These are phyloP conservation scores for Smittium mucronatum DNA, from an alignment of 371 early-diverging fungal genomes.

Conservation along the genomic window DNA sequence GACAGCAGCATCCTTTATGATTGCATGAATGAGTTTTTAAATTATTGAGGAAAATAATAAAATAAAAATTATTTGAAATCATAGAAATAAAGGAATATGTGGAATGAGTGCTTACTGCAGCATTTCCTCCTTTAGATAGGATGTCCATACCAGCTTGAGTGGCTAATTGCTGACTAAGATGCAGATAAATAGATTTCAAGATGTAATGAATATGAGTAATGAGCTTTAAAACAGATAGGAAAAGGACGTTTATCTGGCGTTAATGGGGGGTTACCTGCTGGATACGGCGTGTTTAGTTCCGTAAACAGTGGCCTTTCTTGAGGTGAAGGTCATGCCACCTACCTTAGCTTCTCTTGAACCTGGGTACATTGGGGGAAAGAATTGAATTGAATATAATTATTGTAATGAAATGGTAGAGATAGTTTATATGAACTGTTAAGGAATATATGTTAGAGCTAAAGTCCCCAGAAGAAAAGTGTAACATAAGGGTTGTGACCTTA, in stretches of 20 bases:
- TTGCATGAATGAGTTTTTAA: too few relatives aligned
- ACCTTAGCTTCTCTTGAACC: constrained; percentile 1
- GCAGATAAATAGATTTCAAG: too few relatives aligned
- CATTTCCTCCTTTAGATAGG: constrained; percentile 75
- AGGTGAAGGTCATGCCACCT: constrained; percentile 21
- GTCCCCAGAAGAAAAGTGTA: too few relatives aligned
- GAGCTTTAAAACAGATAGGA: too few relatives aligned
- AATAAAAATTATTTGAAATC: not conserved
- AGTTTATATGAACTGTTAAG: not conserved
- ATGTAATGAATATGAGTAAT: too few relatives aligned
- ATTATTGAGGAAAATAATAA: too few relatives aligned
- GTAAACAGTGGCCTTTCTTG: constrained; percentile 36
- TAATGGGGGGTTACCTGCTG: constrained; percentile 13
- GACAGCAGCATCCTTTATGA: too few relatives aligned
- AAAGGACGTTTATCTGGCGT: too few relatives aligned
- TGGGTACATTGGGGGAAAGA: not conserved
- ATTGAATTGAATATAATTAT: not conserved
- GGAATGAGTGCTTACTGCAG: constrained; percentile 43
- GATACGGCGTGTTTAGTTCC: constrained; percentile 41
- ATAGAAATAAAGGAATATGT: not conserved
- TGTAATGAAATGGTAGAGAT: not conserved
- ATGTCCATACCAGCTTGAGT: constrained; percentile 66
- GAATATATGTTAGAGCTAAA: too few relatives aligned
- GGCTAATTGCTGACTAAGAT: constrained; percentile 69
- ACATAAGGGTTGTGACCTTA: too few relatives aligned